Base-by-base conservation (phyloP, 768 basidiomycete genomes). In the Phaeotremella fagi region DNA sequence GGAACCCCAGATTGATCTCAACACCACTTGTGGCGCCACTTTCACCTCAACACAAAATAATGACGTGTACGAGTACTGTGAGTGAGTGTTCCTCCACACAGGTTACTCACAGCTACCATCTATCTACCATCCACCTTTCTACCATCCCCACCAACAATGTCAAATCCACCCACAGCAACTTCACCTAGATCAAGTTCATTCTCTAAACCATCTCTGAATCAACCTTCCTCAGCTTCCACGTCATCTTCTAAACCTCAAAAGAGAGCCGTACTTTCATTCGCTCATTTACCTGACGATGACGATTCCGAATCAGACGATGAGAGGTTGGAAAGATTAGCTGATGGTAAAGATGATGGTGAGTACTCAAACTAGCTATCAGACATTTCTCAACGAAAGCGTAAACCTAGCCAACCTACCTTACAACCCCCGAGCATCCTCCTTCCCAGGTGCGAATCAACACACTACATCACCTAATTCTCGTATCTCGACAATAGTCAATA, bases 231-330 rank as follows among this genome's bases (percentile, higher is more conserved):
- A 11, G 11, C 38, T 6, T 14, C 38, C 12, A 12, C 38, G 12
- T 41, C 38, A 12, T 7, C 38, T 12, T 7, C 9, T 11, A 41
- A 41, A 41, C 12, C 38, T 6, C 38, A 20, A 6, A 11, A 20
- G 18, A 41, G 22, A 18, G 38, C 38, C 18, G 38, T 41, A 20
- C 38, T 41, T 20, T 41, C 38, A 22, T 41, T 41, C 38, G 38
- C 38, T 6, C 38, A 41, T 7, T 20, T 41, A 7, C 38, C 38
- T 14, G 18, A 53, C n/a, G 51, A 51, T 20, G 62, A 48, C 22
- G 58, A 60, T 33, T 55, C 59, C 4, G 52, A 50, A 23, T 60
- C 58, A 22, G 63, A 64, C 12, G 63, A 60, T 14, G 59, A 60
- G 38, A 26, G 27, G 43, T 24, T 11, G 50, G 50, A 14, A 29